A percentile compares a stretch with the other conserved stretches of the same genome.
These are phyloP conservation scores for Russula lepida DNA, from an alignment of 768 basidiomycete genomes.

Conservation along the genomic window DNA sequence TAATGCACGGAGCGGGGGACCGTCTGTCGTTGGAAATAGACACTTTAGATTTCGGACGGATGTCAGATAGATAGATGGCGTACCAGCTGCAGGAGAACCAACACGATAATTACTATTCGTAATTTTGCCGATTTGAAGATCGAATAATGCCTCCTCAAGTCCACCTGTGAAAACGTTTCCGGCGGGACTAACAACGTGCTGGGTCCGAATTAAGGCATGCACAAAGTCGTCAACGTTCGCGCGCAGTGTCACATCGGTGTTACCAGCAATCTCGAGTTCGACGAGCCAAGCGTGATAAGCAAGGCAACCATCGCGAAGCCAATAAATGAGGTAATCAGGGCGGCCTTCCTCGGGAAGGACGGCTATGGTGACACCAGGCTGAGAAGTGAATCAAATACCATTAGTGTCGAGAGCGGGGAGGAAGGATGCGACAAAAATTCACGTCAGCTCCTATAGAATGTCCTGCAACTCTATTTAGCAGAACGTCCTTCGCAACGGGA, in stretches of 20 bases:
- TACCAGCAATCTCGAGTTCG: background rate
- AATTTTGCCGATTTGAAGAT: background rate
- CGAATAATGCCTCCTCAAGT: slow-evolving; percentile 12
- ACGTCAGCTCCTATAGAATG: slow-evolving; percentile 7
- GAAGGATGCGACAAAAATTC: background rate
- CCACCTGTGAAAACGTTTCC: slow-evolving; percentile 3
- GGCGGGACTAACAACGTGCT: background rate
- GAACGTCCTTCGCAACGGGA: slow-evolving; percentile 2
- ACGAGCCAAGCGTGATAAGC: slow-evolving; percentile 1
- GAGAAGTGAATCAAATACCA: background rate
- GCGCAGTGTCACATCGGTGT: background rate
- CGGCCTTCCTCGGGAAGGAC: background rate
- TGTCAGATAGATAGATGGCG: background rate
- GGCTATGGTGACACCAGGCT: slow-evolving; percentile 10
- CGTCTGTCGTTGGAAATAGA: background rate
- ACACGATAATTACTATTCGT: background rate
- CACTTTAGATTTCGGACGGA: background rate
- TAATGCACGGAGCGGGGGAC: slow-evolving; percentile 8
- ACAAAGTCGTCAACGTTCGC: slow-evolving; percentile 5
- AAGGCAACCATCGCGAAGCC: slow-evolving; percentile 10
- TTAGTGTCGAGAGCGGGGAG: background rate
- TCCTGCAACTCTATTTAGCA: background rate
- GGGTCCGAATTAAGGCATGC: background rate
- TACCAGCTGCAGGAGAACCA: slow-evolving; percentile 10
- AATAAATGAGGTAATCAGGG: slow-evolving; percentile 6